Conservation (phyloP, 441 rosid genomes). For the Flueggea neowawraea region DNA sequence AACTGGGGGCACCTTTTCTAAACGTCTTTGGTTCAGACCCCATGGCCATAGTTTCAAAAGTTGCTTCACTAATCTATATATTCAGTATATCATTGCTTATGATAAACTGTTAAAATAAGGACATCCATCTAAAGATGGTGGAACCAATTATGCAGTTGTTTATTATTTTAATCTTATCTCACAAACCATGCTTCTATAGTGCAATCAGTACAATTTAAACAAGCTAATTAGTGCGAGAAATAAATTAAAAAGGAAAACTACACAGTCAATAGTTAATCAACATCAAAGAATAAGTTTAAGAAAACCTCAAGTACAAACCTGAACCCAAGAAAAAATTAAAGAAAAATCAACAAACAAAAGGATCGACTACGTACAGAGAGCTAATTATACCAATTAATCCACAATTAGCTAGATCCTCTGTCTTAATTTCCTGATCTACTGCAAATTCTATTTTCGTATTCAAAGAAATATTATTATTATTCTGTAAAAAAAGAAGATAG, state of each 20-base stretch:
- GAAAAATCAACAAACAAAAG: conserved; percentile 12
- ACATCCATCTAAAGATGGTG: conserved; percentile 35
- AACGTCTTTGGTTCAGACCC: conserved; percentile 41
- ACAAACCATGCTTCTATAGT: conserved; percentile 29
- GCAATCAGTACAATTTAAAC: conserved; percentile 22
- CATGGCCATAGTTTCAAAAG: conserved; percentile 52
- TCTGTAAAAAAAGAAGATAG: neutral
- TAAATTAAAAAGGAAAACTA: neutral
- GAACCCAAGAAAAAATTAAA: conserved; percentile 1
- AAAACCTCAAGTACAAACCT: conserved; percentile 20
- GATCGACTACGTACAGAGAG: too few relatives aligned
- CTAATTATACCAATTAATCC: conserved; percentile 12
- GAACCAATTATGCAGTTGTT: conserved; percentile 59
- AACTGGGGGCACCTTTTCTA: conserved; percentile 15
- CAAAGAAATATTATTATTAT: neutral
- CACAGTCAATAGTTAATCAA: conserved; percentile 1
- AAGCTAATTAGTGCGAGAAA: neutral
- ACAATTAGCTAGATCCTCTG: conserved; percentile 19
- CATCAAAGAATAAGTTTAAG: conserved; percentile 30
- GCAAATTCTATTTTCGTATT: neutral
- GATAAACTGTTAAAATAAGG: conserved; percentile 17
- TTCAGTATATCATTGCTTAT: conserved; percentile 7
- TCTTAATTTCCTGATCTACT: conserved; percentile 11
- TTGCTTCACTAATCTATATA: conserved; percentile 27
- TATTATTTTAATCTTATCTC: conserved; percentile 7